phyloP scores from a whole-genome alignment of 176 grass and related monocot species.

The Triticum aestivum region DNA sequence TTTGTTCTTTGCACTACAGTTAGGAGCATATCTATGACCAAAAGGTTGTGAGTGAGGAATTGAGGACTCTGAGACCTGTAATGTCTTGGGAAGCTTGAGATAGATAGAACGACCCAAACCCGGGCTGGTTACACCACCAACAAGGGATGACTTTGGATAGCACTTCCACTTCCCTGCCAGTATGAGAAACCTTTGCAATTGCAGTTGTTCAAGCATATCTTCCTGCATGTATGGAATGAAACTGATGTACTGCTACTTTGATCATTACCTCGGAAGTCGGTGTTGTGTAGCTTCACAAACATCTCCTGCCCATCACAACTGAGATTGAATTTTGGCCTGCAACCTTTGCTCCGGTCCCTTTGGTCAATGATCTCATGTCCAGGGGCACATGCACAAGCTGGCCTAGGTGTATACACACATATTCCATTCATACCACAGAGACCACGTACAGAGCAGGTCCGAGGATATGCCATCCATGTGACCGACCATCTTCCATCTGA shows the following conservation, averaged over 20 bases:
- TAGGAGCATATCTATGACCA: constrained; percentile 5
- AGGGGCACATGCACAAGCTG: constrained; percentile 46
- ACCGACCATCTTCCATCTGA: constrained; percentile 32
- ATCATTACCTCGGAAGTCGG: constrained; percentile 32
- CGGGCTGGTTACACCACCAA: constrained; percentile 4
- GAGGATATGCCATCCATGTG: constrained; percentile 54
- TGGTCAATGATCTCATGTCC: constrained; percentile 41
- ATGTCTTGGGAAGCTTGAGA: constrained; percentile 23
- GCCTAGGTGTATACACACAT: constrained; percentile 39
- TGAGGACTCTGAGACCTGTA: constrained; percentile 4
- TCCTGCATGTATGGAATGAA: constrained; percentile 15
- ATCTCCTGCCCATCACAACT: constrained; percentile 14
- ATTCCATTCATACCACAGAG: constrained; percentile 60
- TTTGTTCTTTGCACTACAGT: constrained; percentile 3
- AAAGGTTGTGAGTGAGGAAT: constrained; percentile 28
- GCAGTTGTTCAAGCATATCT: constrained; percentile 36
- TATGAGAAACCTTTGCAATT: constrained; percentile 36
- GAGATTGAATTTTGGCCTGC: constrained; percentile 31
- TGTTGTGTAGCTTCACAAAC: constrained; percentile 28
- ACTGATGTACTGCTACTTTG: not conserved
- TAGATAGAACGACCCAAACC: constrained; percentile 23
- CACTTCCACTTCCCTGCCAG: constrained; percentile 35
- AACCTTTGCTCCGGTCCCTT: constrained; percentile 55
- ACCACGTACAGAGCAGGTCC: constrained; percentile 31
- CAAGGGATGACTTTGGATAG: constrained; percentile 32